Conservation (phyloP, 129 eudicot species). For the Flaveria linearis region DNA sequence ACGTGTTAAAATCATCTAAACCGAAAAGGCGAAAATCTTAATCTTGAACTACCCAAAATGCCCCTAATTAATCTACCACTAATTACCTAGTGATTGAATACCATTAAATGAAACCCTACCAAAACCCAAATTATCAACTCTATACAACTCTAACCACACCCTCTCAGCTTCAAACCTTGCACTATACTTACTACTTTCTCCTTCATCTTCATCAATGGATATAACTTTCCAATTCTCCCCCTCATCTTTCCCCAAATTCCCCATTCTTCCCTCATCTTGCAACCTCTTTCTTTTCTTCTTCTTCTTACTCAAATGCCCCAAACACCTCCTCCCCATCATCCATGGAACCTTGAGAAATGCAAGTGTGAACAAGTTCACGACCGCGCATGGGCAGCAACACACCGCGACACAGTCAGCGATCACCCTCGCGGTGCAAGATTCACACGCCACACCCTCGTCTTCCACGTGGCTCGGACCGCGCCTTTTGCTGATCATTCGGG, state of each 20-base stretch:
- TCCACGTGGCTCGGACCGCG: conserved; percentile 27
- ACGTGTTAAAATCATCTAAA: not conserved
- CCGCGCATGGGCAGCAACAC: conserved; percentile 77
- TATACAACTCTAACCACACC: conserved; percentile 79
- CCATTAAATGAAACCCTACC: conserved; percentile 90
- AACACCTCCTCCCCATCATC: conserved; percentile 56
- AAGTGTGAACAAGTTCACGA: conserved; percentile 56
- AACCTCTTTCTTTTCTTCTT: conserved; percentile 27
- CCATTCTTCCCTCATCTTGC: conserved; percentile 7
- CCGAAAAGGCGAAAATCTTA: not conserved
- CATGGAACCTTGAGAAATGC: conserved; percentile 64
- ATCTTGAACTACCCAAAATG: not conserved
- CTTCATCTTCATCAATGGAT: conserved; percentile 22
- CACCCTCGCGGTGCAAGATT: conserved; percentile 64
- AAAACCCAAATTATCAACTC: conserved; percentile 84
- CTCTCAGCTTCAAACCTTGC: conserved; percentile 68
- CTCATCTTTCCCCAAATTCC: too few species aligned
- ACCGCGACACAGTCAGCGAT: conserved; percentile 79
- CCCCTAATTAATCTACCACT: not conserved
- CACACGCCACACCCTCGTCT: conserved; percentile 29
- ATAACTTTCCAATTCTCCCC: not conserved
- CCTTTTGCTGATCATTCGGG: conserved; percentile 31
- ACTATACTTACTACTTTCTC: conserved; percentile 36
- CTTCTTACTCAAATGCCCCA: conserved; percentile 38
- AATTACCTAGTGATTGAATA: conserved; percentile 46